Conservation (phyloP, 2,329 filamentous ascomycete genomes). For the Calycina marina region DNA sequence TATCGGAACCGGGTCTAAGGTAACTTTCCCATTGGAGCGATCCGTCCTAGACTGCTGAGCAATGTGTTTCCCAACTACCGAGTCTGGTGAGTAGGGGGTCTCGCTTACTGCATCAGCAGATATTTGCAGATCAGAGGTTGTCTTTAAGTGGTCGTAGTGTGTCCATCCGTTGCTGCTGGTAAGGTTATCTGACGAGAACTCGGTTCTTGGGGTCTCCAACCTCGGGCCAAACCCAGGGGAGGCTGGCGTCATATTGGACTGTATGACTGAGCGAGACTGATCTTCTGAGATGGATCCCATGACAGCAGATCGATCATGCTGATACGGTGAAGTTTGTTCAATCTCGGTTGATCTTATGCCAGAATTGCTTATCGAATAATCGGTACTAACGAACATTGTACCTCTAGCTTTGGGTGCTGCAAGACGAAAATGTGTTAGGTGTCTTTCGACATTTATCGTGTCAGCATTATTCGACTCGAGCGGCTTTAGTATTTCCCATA, state of each 20-base stretch:
- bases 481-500: slow-evolving; percentile 25
- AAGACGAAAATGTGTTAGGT: slow-evolving; percentile 24
- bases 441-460: slow-evolving; percentile 25
- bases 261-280: slow-evolving; percentile 5
- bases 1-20: slow-evolving; percentile 10
- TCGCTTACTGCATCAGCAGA: slow-evolving; percentile 1
- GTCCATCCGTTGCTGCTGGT: slow-evolving; percentile 9
- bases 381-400: no score
- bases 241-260: slow-evolving; percentile 3
- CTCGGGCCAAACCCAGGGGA: slow-evolving; percentile 2
- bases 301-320: background rate
- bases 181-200: slow-evolving; percentile 9
- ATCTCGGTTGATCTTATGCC: no score
- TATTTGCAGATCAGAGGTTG: slow-evolving; percentile 1
- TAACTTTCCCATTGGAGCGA: slow-evolving; percentile 8
- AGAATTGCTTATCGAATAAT: no score
- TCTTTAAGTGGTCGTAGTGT: slow-evolving; percentile 5
- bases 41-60: slow-evolving; percentile 6
- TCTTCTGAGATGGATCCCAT: background rate
- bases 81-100: slow-evolving; percentile 9
- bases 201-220: slow-evolving; percentile 8
- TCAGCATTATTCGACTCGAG: slow-evolving; percentile 26
- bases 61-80: background rate
- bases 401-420: slow-evolving; percentile 19
- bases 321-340: slow-evolving; percentile 7